Base-by-base conservation (phyloP, 768 basidiomycete genomes). In the Rhizopogon salebrosus region DNA sequence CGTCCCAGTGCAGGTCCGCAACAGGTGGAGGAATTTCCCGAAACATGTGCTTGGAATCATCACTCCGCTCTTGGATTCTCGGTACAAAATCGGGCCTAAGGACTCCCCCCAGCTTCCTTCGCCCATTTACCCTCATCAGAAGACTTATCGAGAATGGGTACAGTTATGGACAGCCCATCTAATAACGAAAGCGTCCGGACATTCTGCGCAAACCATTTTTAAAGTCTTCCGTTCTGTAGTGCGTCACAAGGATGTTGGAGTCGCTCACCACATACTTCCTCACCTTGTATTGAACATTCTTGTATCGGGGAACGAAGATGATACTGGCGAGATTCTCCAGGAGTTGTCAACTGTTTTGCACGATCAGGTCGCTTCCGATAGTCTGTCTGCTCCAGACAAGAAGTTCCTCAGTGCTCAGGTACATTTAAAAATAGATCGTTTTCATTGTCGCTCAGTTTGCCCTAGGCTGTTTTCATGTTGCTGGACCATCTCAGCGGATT, bases 141-240 rank as follows among this genome's bases (percentile, higher is more conserved):
- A 54, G n/a, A 95, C 92, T 0, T 99, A 98, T 69, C 84, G 95
- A 38, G 95, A 98, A 67, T 99, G 97, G 97, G 80, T 98, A 31
- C 93, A 95, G 58, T 65, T 80, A 0, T 98, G 95, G 93, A 85
- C 92, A 1, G 75, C 79, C 9, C 78, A 92, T 65, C 79, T 99
- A 34, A 89, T 98, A 51, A 75, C 79, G 10, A 79, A 74, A 52
- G 83, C 80, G 6, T 77, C 82, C 1, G 82, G 83, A 18, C 57
- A 59, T 3, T 75, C 72, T 48, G 89, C 92, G 13, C 74, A 76
- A 57, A 70, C 64, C 18, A 83, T 98, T 31, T 99, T 98, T 63
- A 72, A 78, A 8, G 83, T 85, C 7, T 91, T 97, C 62, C 80
- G 83, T 22, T 80, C 85, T 10, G 84, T 89, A 0, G 78, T 98